phyloP scores from a whole-genome alignment of 768 basidiomycete genomes.

The Rhizopogon vesiculosus region DNA sequence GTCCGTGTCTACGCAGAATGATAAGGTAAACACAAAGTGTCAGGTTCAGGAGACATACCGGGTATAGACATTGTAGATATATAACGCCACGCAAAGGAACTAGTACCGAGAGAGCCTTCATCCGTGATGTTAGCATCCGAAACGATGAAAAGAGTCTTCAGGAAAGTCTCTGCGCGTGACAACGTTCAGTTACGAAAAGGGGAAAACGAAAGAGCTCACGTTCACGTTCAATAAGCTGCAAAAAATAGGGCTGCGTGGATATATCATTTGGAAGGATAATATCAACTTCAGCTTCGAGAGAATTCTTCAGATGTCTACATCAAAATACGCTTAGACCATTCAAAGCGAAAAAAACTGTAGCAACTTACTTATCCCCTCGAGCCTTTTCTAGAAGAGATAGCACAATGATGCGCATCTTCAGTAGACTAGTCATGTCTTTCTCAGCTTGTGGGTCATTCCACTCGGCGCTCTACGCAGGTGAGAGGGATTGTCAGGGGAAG shows the following conservation, averaged over 20 bases:
- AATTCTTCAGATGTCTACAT: slow-evolving; percentile 64
- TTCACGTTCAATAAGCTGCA: slow-evolving; percentile 43
- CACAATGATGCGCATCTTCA: slow-evolving; percentile 57
- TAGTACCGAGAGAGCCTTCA: slow-evolving; percentile 35
- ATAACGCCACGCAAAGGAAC: slow-evolving; percentile 47
- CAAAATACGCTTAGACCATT: slow-evolving; percentile 1
- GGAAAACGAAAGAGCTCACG: slow-evolving; percentile 12
- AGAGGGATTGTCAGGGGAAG: neutral
- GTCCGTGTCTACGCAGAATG: slow-evolving; percentile 1
- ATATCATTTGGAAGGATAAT: slow-evolving; percentile 45
- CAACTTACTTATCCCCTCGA: slow-evolving; percentile 62
- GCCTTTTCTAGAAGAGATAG: slow-evolving; percentile 73
- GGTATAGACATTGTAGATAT: slow-evolving; percentile 36
- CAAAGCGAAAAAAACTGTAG: neutral
- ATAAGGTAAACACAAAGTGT: neutral
- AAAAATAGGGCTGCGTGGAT: slow-evolving; percentile 19
- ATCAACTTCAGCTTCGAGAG: slow-evolving; percentile 73
- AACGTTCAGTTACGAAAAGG: neutral
- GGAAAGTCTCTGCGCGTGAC: slow-evolving; percentile 43
- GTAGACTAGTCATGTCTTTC: slow-evolving; percentile 57
- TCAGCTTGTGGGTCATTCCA: slow-evolving; percentile 62
- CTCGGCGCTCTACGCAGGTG: slow-evolving; percentile 37
- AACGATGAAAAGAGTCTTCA: slow-evolving; percentile 78
- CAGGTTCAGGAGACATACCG: slow-evolving; percentile 33
- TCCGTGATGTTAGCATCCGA: slow-evolving; percentile 60